These are phyloP conservation scores for Haplosporangium sp. DNA, from an alignment of 371 early-diverging fungal genomes.

Conservation along the genomic window DNA sequence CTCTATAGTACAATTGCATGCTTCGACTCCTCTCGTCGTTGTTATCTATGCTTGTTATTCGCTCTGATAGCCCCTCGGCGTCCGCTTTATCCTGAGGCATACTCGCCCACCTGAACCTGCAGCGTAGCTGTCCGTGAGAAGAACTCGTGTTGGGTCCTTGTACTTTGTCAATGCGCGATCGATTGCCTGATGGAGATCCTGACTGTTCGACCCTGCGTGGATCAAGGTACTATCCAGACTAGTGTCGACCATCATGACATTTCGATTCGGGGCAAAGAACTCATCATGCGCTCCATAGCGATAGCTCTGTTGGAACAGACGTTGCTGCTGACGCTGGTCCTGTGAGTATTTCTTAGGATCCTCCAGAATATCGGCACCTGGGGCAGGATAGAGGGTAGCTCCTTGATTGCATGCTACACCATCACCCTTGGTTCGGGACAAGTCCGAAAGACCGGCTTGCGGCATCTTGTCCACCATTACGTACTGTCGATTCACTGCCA, in stretches of 20 bases:
- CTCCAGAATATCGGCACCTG: constrained; percentile 22
- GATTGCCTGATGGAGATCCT: constrained; percentile 23
- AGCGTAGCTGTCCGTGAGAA: constrained; percentile 42
- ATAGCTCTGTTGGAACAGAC: constrained; percentile 26
- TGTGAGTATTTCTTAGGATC: constrained; percentile 14
- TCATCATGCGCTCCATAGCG: constrained; percentile 21
- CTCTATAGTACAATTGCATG: too few relatives aligned
- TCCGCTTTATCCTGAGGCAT: constrained; percentile 31
- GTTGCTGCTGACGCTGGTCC: constrained; percentile 15
- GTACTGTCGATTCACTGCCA: constrained; percentile 30
- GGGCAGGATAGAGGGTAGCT: constrained; percentile 33
- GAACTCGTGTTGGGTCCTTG: constrained; percentile 23
- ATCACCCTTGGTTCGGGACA: constrained; percentile 42
- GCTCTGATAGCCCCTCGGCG: constrained; percentile 12
- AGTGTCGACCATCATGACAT: constrained; percentile 43
- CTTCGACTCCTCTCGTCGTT: too few relatives aligned
- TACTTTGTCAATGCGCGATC: constrained; percentile 1
- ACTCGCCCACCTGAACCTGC: constrained; percentile 40
- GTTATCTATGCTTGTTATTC: too few relatives aligned
- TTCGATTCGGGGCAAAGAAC: constrained; percentile 26
- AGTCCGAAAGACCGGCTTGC: constrained; percentile 35
- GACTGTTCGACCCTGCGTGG: constrained; percentile 27
- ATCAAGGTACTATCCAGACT: constrained; percentile 13
- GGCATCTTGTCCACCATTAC: constrained; percentile 42
- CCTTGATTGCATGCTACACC: constrained; percentile 44